Evolutionary conservation across 345 rosid genomes (phyloP).

Genomic region (Moricandia arvensis): DNA sequence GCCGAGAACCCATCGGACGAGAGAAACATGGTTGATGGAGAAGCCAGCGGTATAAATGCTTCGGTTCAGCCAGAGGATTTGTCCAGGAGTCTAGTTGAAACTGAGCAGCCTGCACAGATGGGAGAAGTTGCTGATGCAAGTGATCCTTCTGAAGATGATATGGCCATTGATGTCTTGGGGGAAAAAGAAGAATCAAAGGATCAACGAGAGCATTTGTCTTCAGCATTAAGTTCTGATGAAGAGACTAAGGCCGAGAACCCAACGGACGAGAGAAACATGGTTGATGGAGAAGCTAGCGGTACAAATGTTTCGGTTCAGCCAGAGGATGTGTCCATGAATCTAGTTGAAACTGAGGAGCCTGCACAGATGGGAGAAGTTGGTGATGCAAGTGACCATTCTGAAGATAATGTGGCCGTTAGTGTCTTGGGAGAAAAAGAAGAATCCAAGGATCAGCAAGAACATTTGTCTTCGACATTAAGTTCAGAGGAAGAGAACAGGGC

Average conservation of each 20-base stretch:
- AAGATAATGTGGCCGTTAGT: neutral
- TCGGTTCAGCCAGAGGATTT: neutral
- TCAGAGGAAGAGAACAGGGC: neutral
- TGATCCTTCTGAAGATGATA: neutral
- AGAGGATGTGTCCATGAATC: neutral
- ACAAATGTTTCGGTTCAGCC: neutral
- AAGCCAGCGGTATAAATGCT: neutral
- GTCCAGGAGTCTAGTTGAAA: neutral
- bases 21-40: neutral
- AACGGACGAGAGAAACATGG: neutral
- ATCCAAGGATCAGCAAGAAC: neutral
- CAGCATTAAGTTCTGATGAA: neutral
- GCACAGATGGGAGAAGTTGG: neutral
- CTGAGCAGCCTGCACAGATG: neutral
- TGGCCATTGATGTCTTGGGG: neutral
- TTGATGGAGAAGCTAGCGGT: neutral
- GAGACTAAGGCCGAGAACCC: neutral
- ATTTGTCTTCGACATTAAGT: neutral
- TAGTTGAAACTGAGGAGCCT: neutral
- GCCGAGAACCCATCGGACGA: neutral
- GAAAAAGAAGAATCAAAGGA: neutral
- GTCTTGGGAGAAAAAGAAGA: neutral
- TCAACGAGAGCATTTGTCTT: neutral
- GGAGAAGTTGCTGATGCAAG: neutral
- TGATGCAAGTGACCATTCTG: neutral